phyloP scores from a whole-genome alignment of 148 eudicot species.

The Amaranthus palmeri region DNA sequence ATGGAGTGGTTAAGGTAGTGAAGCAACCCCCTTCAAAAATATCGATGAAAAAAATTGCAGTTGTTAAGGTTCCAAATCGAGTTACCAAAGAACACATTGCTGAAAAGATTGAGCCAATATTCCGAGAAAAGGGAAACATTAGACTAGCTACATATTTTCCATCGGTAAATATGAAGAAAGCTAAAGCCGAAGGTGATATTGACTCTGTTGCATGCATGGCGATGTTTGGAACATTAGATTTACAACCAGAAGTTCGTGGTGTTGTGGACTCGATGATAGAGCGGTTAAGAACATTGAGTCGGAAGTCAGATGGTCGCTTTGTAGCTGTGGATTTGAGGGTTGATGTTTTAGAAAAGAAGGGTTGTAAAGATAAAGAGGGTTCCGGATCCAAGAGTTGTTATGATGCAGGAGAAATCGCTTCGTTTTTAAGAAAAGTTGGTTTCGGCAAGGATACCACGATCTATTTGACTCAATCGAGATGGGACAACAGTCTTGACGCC shows the following conservation, averaged over 20 bases:
- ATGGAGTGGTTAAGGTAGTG: slow-evolving; percentile 81
- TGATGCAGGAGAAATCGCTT: slow-evolving; percentile 67
- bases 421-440: slow-evolving; percentile 65
- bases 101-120: slow-evolving; percentile 56
- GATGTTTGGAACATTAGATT: slow-evolving; percentile 80
- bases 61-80: slow-evolving; percentile 78
- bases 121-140: slow-evolving; percentile 62
- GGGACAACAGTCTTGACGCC: slow-evolving; percentile 79
- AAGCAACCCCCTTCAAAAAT: slow-evolving; percentile 51
- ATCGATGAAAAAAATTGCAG: slow-evolving; percentile 60
- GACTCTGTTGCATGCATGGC: slow-evolving; percentile 71
- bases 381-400: slow-evolving; percentile 67
- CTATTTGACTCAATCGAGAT: slow-evolving; percentile 88
- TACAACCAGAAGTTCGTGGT: slow-evolving; percentile 66
- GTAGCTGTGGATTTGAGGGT: slow-evolving; percentile 84
- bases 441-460: slow-evolving; percentile 75
- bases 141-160: slow-evolving; percentile 88
- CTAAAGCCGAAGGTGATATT: slow-evolving; percentile 27
- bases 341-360: slow-evolving; percentile 69
- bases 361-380: slow-evolving; percentile 49
- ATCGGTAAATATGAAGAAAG: slow-evolving; percentile 72
- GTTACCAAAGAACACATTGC: slow-evolving; percentile 69
- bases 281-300: slow-evolving; percentile 67
- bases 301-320: slow-evolving; percentile 72
- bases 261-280: slow-evolving; percentile 85